Evolutionary conservation across 2,329 filamentous ascomycete genomes (phyloP).

Genomic region (Epicoccum sorghinum): DNA sequence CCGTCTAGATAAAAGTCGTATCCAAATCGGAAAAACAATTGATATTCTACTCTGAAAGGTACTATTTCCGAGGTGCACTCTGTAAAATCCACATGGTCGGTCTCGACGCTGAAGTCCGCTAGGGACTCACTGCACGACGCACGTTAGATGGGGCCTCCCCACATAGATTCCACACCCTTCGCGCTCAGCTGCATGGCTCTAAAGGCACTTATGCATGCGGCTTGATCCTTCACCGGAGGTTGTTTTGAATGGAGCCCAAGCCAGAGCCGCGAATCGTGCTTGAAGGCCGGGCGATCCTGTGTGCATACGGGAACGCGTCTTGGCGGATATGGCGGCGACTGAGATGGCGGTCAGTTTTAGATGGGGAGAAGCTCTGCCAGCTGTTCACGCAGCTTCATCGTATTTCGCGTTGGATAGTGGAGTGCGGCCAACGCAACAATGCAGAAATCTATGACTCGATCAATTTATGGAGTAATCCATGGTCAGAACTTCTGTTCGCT

Average conservation of each 20-base stretch:
- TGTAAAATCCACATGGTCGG: not conserved
- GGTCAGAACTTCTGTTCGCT: constrained; percentile 11
- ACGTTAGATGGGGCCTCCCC: constrained; percentile 17
- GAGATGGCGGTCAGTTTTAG: constrained; percentile 19
- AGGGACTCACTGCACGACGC: constrained; percentile 5
- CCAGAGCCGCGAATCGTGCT: constrained; percentile 16
- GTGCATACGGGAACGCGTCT: constrained; percentile 17
- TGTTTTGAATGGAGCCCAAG: constrained; percentile 14
- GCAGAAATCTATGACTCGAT: constrained; percentile 5
- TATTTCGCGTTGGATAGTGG: constrained; percentile 11
- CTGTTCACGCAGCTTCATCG: constrained; percentile 18
- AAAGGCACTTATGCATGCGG: constrained; percentile 14
- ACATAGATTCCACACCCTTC: constrained; percentile 13
- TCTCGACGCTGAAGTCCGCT: constrained; percentile 5
- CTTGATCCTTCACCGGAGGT: constrained; percentile 28
- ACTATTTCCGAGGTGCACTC: not conserved
- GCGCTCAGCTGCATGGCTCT: constrained; percentile 13
- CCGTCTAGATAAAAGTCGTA: constrained; percentile 16
- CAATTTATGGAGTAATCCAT: not conserved
- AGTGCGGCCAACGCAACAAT: constrained; percentile 13
- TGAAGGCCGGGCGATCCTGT: constrained; percentile 20
- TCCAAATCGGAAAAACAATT: constrained; percentile 27
- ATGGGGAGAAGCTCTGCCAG: constrained; percentile 16
- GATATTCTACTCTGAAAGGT: constrained; percentile 14
- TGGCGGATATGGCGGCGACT: constrained; percentile 9